Evolutionary conservation across 2,329 filamentous ascomycete species (phyloP).

Genomic region (Neocucurbitaria cava): DNA sequence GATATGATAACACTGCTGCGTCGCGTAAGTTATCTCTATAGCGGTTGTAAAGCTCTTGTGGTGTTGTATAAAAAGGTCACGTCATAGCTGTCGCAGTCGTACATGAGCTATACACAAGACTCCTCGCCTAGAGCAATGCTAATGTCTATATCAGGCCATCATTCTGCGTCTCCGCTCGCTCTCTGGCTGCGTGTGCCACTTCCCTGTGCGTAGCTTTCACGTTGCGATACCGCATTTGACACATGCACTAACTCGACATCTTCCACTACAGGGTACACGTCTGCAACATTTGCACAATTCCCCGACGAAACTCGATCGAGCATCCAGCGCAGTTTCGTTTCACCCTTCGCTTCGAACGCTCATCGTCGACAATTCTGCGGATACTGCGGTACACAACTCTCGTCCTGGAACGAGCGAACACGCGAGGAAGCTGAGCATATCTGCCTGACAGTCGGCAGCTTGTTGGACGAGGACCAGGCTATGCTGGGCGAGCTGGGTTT

Average conservation of each 20-base stretch:
- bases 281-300: conserved; percentile 75
- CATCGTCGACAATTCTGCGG: conserved; percentile 82
- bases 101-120: not conserved
- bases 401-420: conserved; percentile 81
- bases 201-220: conserved; percentile 54
- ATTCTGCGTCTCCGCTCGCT: conserved; percentile 74
- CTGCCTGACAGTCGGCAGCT: conserved; percentile 79
- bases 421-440: conserved; percentile 77
- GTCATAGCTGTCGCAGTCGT: conserved; percentile 3
- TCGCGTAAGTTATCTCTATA: conserved; percentile 68
- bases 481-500: conserved; percentile 77
- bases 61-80: conserved; percentile 6
- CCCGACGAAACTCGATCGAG: conserved; percentile 69
- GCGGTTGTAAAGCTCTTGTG: not conserved
- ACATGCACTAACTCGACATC: not conserved
- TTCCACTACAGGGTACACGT: conserved; percentile 65
- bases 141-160: conserved; percentile 56
- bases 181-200: conserved; percentile 86
- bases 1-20: conserved; percentile 71
- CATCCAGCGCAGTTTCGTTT: conserved; percentile 55
- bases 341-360: conserved; percentile 55
- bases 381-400: conserved; percentile 86
- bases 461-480: conserved; percentile 73
- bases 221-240: not conserved
- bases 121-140: conserved; percentile 4